Evolutionary conservation across 2,329 filamentous ascomycete genomes (phyloP).

Genomic region (Colletotrichum sojae): DNA sequence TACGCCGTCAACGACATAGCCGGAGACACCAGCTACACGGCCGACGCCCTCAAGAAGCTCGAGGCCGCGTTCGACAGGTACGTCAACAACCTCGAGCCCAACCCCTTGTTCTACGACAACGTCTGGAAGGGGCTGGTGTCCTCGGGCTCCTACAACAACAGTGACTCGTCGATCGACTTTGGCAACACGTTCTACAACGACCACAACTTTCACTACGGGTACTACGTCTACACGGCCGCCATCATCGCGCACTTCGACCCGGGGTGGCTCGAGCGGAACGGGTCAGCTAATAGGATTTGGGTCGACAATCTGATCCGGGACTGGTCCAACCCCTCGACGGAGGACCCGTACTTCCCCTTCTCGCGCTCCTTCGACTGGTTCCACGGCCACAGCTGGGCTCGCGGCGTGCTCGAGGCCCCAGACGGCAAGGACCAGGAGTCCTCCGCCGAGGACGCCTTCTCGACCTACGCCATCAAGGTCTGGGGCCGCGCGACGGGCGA

Average conservation of each 20-base stretch:
- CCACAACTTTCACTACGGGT: conserved; percentile 78
- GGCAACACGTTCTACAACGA: conserved; percentile 83
- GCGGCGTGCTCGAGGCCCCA: conserved; percentile 73
- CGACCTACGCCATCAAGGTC: conserved; percentile 84
- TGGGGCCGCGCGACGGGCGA: conserved; percentile 82
- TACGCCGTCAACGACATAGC: conserved; percentile 71
- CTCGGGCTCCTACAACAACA: conserved; percentile 73
- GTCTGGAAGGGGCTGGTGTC: conserved; percentile 81
- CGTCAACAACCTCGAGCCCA: conserved; percentile 71
- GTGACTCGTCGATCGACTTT: conserved; percentile 78
- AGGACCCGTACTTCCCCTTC: conserved; percentile 80
- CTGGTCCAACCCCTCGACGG: conserved; percentile 74
- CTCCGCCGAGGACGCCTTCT: conserved; percentile 86
- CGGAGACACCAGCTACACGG: conserved; percentile 65
- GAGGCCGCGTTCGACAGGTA: conserved; percentile 73
- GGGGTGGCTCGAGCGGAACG: conserved; percentile 74
- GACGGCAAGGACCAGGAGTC: conserved; percentile 83
- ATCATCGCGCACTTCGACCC: conserved; percentile 81
- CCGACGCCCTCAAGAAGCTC: conserved; percentile 66
- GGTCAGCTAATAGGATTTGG: conserved; percentile 65
- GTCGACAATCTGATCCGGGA: conserved; percentile 85
- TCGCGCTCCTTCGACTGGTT: conserved; percentile 87
- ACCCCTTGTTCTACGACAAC: conserved; percentile 68
- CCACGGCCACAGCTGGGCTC: conserved; percentile 88
- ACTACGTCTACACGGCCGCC: conserved; percentile 85